These are phyloP conservation scores for Sanghuangporus weigelae DNA, from an alignment of 1,284 basidiomycete genomes.

Conservation along the genomic window DNA sequence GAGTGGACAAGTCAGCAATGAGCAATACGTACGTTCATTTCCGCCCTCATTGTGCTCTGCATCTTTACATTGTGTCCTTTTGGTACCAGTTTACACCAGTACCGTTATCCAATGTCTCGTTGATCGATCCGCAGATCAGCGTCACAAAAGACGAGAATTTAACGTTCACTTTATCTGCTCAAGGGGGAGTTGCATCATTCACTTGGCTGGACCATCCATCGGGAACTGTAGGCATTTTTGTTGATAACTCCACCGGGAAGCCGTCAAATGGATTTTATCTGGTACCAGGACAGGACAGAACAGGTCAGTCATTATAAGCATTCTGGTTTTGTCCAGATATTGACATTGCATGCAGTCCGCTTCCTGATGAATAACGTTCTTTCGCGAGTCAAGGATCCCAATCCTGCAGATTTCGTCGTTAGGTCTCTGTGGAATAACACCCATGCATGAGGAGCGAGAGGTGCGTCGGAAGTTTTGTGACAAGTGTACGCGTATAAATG, in stretches of 20 bases:
- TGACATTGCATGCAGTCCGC: slow-evolving; percentile 31
- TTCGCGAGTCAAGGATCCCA: slow-evolving; percentile 33
- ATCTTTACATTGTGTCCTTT: not conserved
- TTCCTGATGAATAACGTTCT: slow-evolving; percentile 38
- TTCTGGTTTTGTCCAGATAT: slow-evolving; percentile 23
- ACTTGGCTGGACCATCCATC: slow-evolving; percentile 56
- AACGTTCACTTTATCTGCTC: slow-evolving; percentile 48
- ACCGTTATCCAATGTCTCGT: slow-evolving; percentile 38
- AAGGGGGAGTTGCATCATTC: slow-evolving; percentile 50
- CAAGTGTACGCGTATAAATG: not conserved
- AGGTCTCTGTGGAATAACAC: slow-evolving; percentile 57
- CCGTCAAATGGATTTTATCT: slow-evolving; percentile 51
- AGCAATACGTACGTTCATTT: slow-evolving; percentile 43
- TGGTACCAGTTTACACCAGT: slow-evolving; percentile 44
- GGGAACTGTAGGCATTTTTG: slow-evolving; percentile 49
- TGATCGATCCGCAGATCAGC: slow-evolving; percentile 44
- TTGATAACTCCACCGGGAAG: slow-evolving; percentile 35
- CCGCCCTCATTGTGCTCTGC: not conserved
- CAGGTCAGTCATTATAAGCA: slow-evolving; percentile 29
- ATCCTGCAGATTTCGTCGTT: slow-evolving; percentile 44
- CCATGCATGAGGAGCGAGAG: slow-evolving; percentile 25
- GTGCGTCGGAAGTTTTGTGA: not conserved
- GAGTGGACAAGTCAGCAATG: slow-evolving; percentile 40
- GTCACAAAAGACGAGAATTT: slow-evolving; percentile 31
- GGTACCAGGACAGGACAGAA: slow-evolving; percentile 45